A percentile compares a stretch with the other conserved stretches of the same genome.
These are phyloP conservation scores for Yarrowia deformans DNA, from an alignment of 805 yeast genomes.

Conservation along the genomic window DNA sequence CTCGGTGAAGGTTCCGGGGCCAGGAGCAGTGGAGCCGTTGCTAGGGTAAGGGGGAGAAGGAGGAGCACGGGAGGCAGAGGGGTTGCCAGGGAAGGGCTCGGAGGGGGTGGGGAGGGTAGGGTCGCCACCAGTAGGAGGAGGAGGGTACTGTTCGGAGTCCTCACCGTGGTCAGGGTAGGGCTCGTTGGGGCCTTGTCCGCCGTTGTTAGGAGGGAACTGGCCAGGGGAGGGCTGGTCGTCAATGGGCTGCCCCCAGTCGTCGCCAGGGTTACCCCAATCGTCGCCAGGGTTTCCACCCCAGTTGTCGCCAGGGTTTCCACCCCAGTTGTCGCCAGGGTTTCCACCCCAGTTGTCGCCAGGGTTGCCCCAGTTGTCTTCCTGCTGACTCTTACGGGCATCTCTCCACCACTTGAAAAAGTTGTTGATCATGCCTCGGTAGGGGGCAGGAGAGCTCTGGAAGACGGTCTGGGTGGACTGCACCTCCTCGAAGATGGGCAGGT, in stretches of 20 bases:
- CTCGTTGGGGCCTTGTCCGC: too few species aligned
- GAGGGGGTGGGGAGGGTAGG: background rate
- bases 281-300: too few species aligned
- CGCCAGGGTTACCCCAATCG: too few species aligned
- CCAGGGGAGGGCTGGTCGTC: too few species aligned
- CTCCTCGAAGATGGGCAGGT: slow-evolving; percentile 6
- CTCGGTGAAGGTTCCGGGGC: background rate
- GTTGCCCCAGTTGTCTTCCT: background rate
- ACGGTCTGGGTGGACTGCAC: slow-evolving; percentile 7
- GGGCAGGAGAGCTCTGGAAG: background rate
- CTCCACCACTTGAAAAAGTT: slow-evolving; percentile 21
- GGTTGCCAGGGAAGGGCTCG: background rate
- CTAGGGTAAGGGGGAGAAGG: background rate
- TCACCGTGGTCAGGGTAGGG: too few species aligned
- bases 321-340: too few species aligned
- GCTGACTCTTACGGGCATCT: background rate
- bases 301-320: too few species aligned
- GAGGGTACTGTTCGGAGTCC: background rate
- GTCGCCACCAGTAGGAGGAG: background rate
- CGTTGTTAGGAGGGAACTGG: too few species aligned
- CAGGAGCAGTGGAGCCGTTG: background rate
- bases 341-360: background rate
- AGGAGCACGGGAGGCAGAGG: background rate
- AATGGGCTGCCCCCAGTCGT: too few species aligned
- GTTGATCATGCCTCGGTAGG: background rate